Conservation (phyloP, 1,139 yeast species). For the Suhomyces ambrosiae region DNA sequence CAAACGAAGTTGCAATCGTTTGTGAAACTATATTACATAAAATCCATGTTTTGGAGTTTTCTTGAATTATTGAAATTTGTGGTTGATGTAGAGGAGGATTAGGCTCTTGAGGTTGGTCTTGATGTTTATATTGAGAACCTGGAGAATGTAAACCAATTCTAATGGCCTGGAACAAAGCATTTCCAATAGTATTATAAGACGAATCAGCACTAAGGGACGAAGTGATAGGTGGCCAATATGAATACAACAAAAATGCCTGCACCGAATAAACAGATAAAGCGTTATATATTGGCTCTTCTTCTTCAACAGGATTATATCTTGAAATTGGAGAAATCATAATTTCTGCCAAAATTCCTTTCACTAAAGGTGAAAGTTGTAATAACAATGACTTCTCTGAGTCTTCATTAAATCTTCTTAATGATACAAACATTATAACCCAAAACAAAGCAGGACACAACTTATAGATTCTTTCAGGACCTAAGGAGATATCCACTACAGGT, state of each 20-base stretch:
- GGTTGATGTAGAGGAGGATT: conserved; percentile 21
- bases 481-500: conserved; percentile 80
- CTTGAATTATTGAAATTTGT: conserved; percentile 54
- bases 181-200: conserved; percentile 92
- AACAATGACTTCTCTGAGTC: conserved; percentile 42
- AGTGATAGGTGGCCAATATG: conserved; percentile 95
- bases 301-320: conserved; percentile 72
- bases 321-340: conserved; percentile 90
- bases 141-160: conserved; percentile 87
- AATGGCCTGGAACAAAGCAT: conserved; percentile 88
- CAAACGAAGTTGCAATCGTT: conserved; percentile 87
- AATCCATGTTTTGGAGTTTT: conserved; percentile 91
- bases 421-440: conserved; percentile 90
- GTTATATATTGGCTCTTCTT: conserved; percentile 78
- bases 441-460: conserved; percentile 82
- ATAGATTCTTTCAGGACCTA: conserved; percentile 82
- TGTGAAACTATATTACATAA: conserved; percentile 89
- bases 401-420: conserved; percentile 60
- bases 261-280: conserved; percentile 94
- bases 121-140: conserved; percentile 18
- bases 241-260: conserved; percentile 84
- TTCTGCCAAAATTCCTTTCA: conserved; percentile 79
- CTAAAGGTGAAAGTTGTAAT: conserved; percentile 62
- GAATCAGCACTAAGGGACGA: conserved; percentile 94
- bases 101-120: conserved; percentile 8